Evolutionary conservation across 148 eudicot genomes (phyloP).

Genomic region (Bassia scoparia): DNA sequence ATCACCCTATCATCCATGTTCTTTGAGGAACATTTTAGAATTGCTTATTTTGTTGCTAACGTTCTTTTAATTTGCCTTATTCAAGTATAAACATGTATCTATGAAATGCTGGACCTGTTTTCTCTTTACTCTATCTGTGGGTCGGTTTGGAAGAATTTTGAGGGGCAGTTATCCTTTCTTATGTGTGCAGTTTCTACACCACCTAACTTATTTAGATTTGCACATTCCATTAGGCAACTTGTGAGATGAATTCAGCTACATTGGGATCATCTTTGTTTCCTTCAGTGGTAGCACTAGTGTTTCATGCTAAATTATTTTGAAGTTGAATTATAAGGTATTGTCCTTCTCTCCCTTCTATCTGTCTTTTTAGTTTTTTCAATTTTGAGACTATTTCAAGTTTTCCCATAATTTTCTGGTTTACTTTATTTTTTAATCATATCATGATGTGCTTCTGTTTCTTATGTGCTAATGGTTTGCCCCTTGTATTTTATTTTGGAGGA

Average conservation of each 20-base stretch:
- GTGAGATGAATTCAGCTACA: constrained; percentile 35
- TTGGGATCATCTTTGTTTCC: background rate
- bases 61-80: background rate
- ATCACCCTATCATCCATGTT: background rate
- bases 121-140: constrained; percentile 79
- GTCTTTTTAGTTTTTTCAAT: too few species aligned
- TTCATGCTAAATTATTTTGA: too few species aligned
- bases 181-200: constrained; percentile 72
- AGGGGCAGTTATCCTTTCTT: constrained; percentile 91
- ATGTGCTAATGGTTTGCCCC: too few species aligned
- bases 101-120: constrained; percentile 67
- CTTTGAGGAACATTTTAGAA: background rate
- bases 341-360: too few species aligned
- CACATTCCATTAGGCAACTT: constrained; percentile 70
- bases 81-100: background rate
- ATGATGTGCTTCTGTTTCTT: too few species aligned
- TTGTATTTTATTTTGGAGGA: too few species aligned
- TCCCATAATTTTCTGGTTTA: too few species aligned
- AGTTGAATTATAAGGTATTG: too few species aligned
- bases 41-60: background rate
- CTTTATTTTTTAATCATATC: too few species aligned
- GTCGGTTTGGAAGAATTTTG: constrained; percentile 83
- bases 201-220: constrained; percentile 76
- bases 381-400: too few species aligned
- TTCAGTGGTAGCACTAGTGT: too few species aligned